Base-by-base conservation (phyloP, 192 early-diverging fungal genomes). In the Obelidium mucronatum region DNA sequence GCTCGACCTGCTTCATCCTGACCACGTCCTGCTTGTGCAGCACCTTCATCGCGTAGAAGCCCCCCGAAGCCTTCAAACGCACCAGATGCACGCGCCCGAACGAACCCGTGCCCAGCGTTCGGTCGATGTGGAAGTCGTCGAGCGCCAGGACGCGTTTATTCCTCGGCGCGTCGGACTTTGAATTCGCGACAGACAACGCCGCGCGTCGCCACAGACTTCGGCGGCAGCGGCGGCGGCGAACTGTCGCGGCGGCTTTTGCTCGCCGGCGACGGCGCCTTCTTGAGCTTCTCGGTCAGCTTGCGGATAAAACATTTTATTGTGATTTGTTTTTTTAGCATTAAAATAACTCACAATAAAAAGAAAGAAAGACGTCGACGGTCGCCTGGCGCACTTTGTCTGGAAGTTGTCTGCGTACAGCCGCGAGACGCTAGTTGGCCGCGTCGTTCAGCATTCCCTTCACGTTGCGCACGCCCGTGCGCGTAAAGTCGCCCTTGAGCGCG, bases 1-100 rank as follows among this genome's bases (percentile, higher is more conserved):
- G 96, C 85, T 99, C 96, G 15, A 99, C 95, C 78, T 99, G 97
- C 81, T 95, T 94, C 79, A 95, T 87, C 62, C 93, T 92, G 44
- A 99, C 95, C 3, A 99, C 95, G 67, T 99, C 95, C 39, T 89
- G 80, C 81, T 99, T 99, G 64, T 91, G 92, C 52, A 99, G 85
- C 3, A 96, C 96, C 80, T 99, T 99, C 91, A 97, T 99, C 1
- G 97, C 96, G 79, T 96, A 97, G 87, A 91, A 96, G 66, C 91
- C 88, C 52, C 89, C 89, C 39, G 92, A 95, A 40, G 84, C 77
- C 68, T 90, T 89, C 40, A 93, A 90, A 76, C 91, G 91, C 34
- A 95, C 93, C 55, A 99, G 82, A 82, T 97, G 96, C 40, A 99
- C 97, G n/a, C 97, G 90, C 34, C 97, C 97, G 85, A 99, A 98